Percentiles rank a stretch among this genome's conserved stretches.
Conservation (phyloP, 2,329 filamentous ascomycete species). For the Mollisia scopiformis region DNA sequence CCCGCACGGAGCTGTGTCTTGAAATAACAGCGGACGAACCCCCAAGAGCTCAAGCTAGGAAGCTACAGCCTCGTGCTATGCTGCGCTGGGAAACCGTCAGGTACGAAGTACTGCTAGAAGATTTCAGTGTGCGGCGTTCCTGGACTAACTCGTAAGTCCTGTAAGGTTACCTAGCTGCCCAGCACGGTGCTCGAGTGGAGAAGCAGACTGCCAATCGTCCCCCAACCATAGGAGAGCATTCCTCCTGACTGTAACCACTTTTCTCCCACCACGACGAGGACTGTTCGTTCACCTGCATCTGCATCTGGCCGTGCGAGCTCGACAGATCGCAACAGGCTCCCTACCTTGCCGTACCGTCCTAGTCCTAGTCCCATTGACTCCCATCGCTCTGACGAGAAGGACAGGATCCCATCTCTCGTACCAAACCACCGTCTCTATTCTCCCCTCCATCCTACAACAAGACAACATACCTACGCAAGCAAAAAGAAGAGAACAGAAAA, state of each 20-base stretch:
- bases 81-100: no score
- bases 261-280: no score
- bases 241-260: no score
- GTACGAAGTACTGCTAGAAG: no score
- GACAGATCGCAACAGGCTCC: not conserved
- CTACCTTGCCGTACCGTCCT: no score
- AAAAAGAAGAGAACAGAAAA: not conserved
- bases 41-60: not conserved
- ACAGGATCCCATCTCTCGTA: not conserved
- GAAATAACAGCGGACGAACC: slow-evolving; percentile 8
- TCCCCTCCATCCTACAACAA: not conserved
- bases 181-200: no score
- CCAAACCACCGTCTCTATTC: not conserved
- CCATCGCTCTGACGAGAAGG: not conserved
- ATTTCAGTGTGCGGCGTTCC: no score
- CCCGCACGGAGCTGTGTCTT: slow-evolving; percentile 2
- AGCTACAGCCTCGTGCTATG: not conserved
- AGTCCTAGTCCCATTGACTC: not conserved
- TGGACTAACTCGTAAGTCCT: not conserved
- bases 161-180: no score
- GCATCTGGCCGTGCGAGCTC: not conserved
- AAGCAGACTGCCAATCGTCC: not conserved
- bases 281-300: not conserved
- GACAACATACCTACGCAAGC: no score
- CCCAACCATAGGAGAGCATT: no score